Base-by-base conservation (phyloP, 2,329 filamentous ascomycete genomes). In the Samsoniella hepiali region DNA sequence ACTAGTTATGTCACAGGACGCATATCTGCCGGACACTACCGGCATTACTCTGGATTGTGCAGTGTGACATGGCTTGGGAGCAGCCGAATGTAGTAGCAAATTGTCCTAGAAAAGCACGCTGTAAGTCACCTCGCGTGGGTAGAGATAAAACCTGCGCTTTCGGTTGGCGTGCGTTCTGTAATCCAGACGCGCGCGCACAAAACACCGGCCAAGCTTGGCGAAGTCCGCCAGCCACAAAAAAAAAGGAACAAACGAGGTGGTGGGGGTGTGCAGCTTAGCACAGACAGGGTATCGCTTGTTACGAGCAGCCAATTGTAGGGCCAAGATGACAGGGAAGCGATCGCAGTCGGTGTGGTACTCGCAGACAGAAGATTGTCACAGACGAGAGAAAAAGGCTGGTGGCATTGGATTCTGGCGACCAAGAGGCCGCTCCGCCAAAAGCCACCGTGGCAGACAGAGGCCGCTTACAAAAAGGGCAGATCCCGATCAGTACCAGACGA, bases 181-280 rank as follows among this genome's bases (percentile, higher is more conserved):
- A 49, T 29, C 44, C 8, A 49, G 44, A 10, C 3, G 29, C 34
- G 51, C 17, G 38, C 15, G n/a, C 13, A 15, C 45, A 22, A 29
- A 44, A 22, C 13, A 11, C 32, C 32, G 32, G 13, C n/a, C 31
- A 50, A 22, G 27, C 5, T 29, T 40, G 40, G 58, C 58, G 58
- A 61, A 61, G 58, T 61, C 58, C 58, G 58, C 36, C 47, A 54
- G 58, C 58, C 58, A 61, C 47, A 60, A 22, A 51, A 2, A 34
- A 10, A 34, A 45, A 57, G n/a, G 53, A 55, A 47, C 49, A 17
- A 49, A 47, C 31, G n/a, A 55, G 36, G 27, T 34, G 38, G 58
- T 53, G 49, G 58, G 49, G 49, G 38, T 34, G 49, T 61, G 49
- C 38, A 61, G 58, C 57, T 51, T 42, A 59, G 47, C 57, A 42